Conservation (phyloP, 768 basidiomycete species). For the Amanita rubescens region DNA sequence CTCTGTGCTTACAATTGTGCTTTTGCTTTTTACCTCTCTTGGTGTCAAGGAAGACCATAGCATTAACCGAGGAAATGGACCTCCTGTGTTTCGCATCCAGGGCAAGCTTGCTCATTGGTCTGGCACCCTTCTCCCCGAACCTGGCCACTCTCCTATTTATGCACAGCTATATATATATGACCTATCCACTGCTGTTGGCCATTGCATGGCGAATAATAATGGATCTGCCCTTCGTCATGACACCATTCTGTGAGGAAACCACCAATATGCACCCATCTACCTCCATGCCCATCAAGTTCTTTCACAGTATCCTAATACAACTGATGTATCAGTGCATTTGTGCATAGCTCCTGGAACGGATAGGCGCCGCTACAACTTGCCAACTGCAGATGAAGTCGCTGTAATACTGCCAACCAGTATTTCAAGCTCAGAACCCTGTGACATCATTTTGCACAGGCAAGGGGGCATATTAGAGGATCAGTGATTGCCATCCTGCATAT, state of each 20-base stretch:
- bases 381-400: background rate
- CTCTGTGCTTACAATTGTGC: constrained; percentile 33
- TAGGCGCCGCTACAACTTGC: background rate
- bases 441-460: background rate
- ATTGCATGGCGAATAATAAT: background rate
- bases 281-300: background rate
- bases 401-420: background rate
- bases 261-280: background rate
- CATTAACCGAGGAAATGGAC: constrained; percentile 7
- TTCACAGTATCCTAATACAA: background rate
- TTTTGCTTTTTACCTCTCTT: constrained; percentile 22
- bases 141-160: background rate
- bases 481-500: constrained; percentile 23
- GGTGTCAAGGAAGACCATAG: constrained; percentile 20
- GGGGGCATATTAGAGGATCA: background rate
- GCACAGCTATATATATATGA: constrained; percentile 1
- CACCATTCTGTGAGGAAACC: background rate
- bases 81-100: background rate
- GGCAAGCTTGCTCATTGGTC: constrained; percentile 2
- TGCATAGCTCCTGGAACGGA: background rate
- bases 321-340: background rate
- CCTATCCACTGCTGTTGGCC: background rate
- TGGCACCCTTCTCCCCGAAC: background rate
- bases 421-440: background rate
- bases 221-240: background rate